Evolutionary conservation across 2,329 filamentous ascomycete species (phyloP).

Genomic region (Sporothrix globosa): DNA sequence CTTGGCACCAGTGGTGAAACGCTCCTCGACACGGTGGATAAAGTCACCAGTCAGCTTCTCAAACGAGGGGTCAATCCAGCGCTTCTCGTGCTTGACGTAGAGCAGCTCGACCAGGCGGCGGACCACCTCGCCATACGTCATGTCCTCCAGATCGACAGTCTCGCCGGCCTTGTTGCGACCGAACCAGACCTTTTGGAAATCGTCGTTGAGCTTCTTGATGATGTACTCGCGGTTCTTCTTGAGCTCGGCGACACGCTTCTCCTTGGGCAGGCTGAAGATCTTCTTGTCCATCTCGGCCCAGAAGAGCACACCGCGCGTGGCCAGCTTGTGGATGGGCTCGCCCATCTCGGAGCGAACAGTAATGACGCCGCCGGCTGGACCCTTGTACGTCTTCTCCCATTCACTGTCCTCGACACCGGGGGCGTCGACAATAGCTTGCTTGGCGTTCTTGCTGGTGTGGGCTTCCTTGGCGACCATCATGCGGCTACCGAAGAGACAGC

Average conservation of each 20-base stretch:
- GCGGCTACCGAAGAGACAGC: conserved; percentile 85
- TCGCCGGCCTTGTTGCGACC: conserved; percentile 79
- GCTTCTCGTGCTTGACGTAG: conserved; percentile 85
- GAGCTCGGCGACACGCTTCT: conserved; percentile 84
- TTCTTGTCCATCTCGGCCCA: conserved; percentile 99
- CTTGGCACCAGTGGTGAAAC: conserved; percentile 75
- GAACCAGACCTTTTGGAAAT: conserved; percentile 98
- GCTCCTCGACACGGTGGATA: conserved; percentile 94
- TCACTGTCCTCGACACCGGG: conserved; percentile 77
- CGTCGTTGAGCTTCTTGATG: conserved; percentile 92
- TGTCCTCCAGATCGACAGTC: conserved; percentile 87
- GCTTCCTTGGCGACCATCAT: conserved; percentile 96
- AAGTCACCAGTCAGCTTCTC: conserved; percentile 87
- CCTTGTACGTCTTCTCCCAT: conserved; percentile 95
- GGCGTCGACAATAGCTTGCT: conserved; percentile 87
- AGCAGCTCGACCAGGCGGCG: conserved; percentile 86
- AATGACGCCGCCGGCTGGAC: conserved; percentile 87
- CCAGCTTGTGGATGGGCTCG: conserved; percentile 98
- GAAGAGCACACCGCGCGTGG: conserved; percentile 91
- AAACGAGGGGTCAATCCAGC: conserved; percentile 89
- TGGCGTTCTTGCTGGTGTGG: conserved; percentile 82
- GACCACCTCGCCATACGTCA: conserved; percentile 90
- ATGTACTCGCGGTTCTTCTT: conserved; percentile 89
- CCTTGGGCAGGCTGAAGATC: conserved; percentile 95
- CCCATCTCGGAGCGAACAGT: conserved; percentile 99